phyloP scores from a whole-genome alignment of 139 green algal species.

The Closterium sp. region DNA sequence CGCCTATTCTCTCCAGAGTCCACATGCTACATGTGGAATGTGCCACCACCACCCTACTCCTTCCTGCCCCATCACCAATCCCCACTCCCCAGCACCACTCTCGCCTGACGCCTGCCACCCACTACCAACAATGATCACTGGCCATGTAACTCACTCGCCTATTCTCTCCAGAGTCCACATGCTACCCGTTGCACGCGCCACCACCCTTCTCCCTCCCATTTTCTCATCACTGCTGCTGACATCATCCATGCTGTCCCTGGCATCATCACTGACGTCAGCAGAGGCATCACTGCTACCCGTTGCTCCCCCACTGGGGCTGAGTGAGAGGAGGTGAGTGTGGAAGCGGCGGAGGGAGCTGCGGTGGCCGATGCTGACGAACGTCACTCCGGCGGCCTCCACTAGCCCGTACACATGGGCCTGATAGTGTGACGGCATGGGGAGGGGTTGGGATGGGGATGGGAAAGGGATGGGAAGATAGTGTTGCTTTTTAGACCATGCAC shows the following conservation, averaged over 20 bases:
- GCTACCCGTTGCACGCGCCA: neutral
- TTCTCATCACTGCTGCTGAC: neutral
- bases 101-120: no score
- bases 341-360: slow-evolving; percentile 74
- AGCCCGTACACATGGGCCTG: slow-evolving; percentile 73
- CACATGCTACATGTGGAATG: neutral
- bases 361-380: slow-evolving; percentile 88
- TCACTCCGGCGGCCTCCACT: slow-evolving; percentile 66
- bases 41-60: neutral
- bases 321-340: slow-evolving; percentile 59
- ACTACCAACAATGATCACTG: no score
- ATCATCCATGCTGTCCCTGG: no score
- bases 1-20: neutral
- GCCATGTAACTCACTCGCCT: no score
- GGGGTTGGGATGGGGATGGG: no score
- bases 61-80: no score
- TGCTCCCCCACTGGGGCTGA: neutral
- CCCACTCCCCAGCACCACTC: no score
- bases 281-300: no score
- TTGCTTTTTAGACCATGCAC: no score
- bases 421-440: no score
- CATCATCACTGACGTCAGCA: no score
- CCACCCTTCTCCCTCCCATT: neutral
- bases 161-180: neutral
- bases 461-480: no score